Evolutionary conservation across 208 protist genomes (phyloP).

Genomic region (Vickermania spadyakhi): DNA sequence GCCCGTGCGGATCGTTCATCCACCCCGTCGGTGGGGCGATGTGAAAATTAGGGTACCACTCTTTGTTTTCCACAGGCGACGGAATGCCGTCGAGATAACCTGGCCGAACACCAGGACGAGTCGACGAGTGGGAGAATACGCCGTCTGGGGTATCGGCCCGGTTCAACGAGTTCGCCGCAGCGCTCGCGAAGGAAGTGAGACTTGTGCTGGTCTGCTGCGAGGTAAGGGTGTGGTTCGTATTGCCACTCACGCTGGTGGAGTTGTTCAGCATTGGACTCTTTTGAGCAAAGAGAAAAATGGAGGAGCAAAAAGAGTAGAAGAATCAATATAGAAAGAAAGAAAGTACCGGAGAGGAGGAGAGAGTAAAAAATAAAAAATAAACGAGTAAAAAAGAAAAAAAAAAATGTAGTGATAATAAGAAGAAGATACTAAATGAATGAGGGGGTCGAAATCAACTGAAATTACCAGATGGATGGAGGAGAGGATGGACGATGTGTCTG

Average conservation of each 20-base stretch:
- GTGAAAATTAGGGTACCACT: constrained; percentile 40
- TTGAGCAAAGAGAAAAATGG: too few species aligned
- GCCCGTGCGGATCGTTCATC: constrained; percentile 31
- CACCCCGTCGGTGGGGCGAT: constrained; percentile 22
- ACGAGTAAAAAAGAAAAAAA: background rate
- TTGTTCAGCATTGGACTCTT: too few species aligned
- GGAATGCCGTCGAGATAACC: background rate
- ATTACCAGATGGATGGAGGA: constrained; percentile 4
- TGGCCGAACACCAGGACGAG: background rate
- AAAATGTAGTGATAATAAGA: constrained; percentile 1
- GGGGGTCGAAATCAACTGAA: background rate
- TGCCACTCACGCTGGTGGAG: too few species aligned
- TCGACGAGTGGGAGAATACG: background rate
- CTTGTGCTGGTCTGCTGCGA: background rate
- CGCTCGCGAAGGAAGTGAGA: background rate
- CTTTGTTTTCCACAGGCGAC: background rate
- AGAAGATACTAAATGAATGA: constrained; percentile 8
- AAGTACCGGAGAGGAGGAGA: too few species aligned
- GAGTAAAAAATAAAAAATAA: background rate
- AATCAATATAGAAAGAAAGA: too few species aligned
- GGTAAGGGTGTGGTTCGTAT: background rate
- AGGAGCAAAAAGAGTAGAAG: too few species aligned
- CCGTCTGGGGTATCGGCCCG: background rate
- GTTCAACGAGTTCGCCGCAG: background rate
- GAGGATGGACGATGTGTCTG: too few species aligned